Percentiles rank a stretch among this genome's conserved stretches.
These are phyloP conservation scores for Candida insectorum DNA, from an alignment of 805 yeast genomes.

Conservation along the genomic window DNA sequence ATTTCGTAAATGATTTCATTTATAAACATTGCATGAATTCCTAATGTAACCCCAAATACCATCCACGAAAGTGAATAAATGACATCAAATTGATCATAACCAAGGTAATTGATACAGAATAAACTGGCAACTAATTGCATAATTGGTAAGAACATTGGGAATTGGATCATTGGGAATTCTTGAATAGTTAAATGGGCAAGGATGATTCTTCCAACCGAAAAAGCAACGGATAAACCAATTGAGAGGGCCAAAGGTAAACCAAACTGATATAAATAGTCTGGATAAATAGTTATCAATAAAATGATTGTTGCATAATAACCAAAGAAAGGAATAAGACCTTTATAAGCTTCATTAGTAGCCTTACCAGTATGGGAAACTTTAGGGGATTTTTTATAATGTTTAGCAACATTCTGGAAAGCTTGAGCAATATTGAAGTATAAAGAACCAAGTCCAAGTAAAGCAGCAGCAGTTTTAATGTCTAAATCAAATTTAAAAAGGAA, in stretches of 20 bases:
- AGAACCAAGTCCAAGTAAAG: slow-evolving; percentile 51
- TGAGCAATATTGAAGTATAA: slow-evolving; percentile 62
- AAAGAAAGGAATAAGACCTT: slow-evolving; percentile 68
- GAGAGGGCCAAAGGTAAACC: slow-evolving; percentile 61
- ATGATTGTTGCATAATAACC: slow-evolving; percentile 49
- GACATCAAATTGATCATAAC: slow-evolving; percentile 38
- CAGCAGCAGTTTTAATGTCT: slow-evolving; percentile 14
- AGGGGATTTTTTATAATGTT: slow-evolving; percentile 37
- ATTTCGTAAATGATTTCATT: slow-evolving; percentile 77
- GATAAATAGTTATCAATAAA: slow-evolving; percentile 46
- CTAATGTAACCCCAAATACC: slow-evolving; percentile 65
- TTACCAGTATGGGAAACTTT: slow-evolving; percentile 20
- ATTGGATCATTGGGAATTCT: slow-evolving; percentile 67
- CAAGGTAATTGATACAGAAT: slow-evolving; percentile 33
- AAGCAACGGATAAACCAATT: slow-evolving; percentile 75
- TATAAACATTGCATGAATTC: slow-evolving; percentile 69
- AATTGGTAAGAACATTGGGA: slow-evolving; percentile 66
- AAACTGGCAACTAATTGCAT: slow-evolving; percentile 40
- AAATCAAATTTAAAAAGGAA: slow-evolving; percentile 31
- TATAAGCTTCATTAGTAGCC: slow-evolving; percentile 40
- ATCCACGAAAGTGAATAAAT: slow-evolving; percentile 56
- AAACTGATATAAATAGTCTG: slow-evolving; percentile 44
- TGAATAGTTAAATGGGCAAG: slow-evolving; percentile 81
- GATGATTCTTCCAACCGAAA: slow-evolving; percentile 87
- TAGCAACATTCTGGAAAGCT: slow-evolving; percentile 60